phyloP scores from a whole-genome alignment of 2,329 filamentous ascomycete genomes.

The Fusarium decemcellulare region DNA sequence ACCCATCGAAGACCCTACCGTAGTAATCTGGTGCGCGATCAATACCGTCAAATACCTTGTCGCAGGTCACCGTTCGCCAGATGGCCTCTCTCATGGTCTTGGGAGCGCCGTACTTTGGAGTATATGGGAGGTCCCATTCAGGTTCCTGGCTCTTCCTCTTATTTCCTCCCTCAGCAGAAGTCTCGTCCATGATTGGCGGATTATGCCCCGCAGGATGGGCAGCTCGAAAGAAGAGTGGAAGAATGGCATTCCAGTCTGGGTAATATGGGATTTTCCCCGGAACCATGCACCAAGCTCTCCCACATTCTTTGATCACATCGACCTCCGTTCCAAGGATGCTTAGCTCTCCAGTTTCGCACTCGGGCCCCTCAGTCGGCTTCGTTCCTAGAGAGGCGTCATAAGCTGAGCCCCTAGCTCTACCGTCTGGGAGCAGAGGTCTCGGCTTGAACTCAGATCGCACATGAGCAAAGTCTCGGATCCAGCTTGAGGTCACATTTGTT shows the following conservation, averaged over 20 bases:
- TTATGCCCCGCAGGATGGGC: not conserved
- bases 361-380: not conserved
- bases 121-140: constrained; percentile 6
- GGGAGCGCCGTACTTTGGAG: not conserved
- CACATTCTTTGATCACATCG: not conserved
- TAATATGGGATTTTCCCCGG: not conserved
- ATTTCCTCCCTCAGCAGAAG: no score
- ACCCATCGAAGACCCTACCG: not conserved
- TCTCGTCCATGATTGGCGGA: not conserved
- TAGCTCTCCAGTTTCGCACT: not conserved
- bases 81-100: constrained; percentile 11
- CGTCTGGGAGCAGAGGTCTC: not conserved
- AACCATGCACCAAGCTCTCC: constrained; percentile 4
- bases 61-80: not conserved
- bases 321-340: not conserved
- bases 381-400: not conserved
- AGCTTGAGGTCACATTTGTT: constrained; percentile 1
- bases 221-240: constrained; percentile 2
- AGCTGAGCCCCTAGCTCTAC: not conserved
- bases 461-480: constrained; percentile 10
- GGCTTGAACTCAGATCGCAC: not conserved
- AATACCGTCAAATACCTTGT: not conserved
- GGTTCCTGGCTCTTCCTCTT: not conserved
- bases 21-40: not conserved
- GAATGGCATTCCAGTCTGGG: constrained; percentile 1